Evolutionary conservation across 768 basidiomycete genomes (phyloP).

Genomic region (Paxillus rubicundulus): DNA sequence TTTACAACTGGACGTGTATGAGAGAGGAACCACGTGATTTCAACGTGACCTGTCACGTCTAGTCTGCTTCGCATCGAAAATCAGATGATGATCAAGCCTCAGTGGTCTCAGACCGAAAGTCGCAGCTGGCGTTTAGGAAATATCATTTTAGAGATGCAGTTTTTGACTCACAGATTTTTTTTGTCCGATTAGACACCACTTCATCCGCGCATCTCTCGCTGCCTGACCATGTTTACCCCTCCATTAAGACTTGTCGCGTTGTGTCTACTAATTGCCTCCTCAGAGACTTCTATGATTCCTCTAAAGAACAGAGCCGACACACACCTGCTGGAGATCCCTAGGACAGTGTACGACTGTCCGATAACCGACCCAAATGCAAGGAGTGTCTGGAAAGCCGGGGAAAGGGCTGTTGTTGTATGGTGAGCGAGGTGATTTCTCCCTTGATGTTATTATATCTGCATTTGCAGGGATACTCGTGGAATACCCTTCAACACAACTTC

Average conservation of each 20-base stretch:
- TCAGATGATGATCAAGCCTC: too few relatives aligned
- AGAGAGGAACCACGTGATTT: too few relatives aligned
- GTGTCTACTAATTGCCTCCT: background rate
- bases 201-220: too few relatives aligned
- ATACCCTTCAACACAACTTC: slow-evolving; percentile 48
- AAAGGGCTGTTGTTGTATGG: slow-evolving; percentile 52
- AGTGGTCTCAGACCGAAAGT: too few relatives aligned
- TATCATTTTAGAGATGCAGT: too few relatives aligned
- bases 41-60: background rate
- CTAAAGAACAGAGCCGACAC: background rate
- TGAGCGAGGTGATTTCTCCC: slow-evolving; percentile 27
- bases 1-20: too few relatives aligned
- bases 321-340: background rate
- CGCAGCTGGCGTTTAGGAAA: too few relatives aligned
- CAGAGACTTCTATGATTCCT: background rate
- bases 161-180: background rate
- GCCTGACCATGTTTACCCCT: too few relatives aligned
- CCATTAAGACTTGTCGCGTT: background rate
- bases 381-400: slow-evolving; percentile 51
- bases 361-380: slow-evolving; percentile 46
- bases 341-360: slow-evolving; percentile 49
- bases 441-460: slow-evolving; percentile 4
- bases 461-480: slow-evolving; percentile 47
- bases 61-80: too few relatives aligned
- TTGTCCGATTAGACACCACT: background rate